Evolutionary conservation across 2,329 filamentous ascomycete species (phyloP).

Genomic region (Hymenoscyphus scutula): DNA sequence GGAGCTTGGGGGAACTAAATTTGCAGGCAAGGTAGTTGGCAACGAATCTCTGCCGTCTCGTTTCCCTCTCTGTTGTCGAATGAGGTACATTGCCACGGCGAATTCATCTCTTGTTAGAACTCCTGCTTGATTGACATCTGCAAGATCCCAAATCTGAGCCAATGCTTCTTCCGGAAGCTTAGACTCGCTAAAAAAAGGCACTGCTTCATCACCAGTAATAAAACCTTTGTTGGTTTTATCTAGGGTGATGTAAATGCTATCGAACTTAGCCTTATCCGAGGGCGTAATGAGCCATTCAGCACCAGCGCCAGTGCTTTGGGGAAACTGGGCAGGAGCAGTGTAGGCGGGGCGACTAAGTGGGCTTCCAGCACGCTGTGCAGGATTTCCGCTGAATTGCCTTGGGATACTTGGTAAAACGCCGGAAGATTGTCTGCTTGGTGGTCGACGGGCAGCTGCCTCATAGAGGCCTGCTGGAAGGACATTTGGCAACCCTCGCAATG

Average conservation of each 20-base stretch:
- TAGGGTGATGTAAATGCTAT: constrained; percentile 78
- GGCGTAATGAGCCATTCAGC: constrained; percentile 81
- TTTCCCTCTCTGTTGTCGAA: constrained; percentile 80
- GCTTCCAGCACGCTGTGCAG: constrained; percentile 57
- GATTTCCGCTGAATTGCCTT: constrained; percentile 72
- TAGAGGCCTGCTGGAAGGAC: constrained; percentile 82
- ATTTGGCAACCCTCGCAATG: constrained; percentile 74
- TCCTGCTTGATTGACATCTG: constrained; percentile 89
- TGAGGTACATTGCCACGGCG: constrained; percentile 95
- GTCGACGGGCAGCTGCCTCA: constrained; percentile 79
- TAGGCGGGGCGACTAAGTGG: constrained; percentile 52
- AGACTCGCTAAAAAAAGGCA: constrained; percentile 90
- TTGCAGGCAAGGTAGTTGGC: constrained; percentile 74
- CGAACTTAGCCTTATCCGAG: constrained; percentile 83
- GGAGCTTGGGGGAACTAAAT: constrained; percentile 82
- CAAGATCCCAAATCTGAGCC: constrained; percentile 95
- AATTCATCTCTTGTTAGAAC: constrained; percentile 87
- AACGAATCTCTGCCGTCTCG: constrained; percentile 59
- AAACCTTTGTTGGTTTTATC: constrained; percentile 78
- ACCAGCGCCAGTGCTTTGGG: constrained; percentile 38
- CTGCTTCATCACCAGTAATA: constrained; percentile 92
- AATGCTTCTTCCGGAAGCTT: constrained; percentile 83
- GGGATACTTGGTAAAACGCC: constrained; percentile 66
- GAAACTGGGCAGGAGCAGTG: constrained; percentile 40
- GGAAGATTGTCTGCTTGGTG: constrained; percentile 42